These are phyloP conservation scores for Xylaria sp. DNA, from an alignment of 495 filamentous ascomycete genomes.

Conservation along the genomic window DNA sequence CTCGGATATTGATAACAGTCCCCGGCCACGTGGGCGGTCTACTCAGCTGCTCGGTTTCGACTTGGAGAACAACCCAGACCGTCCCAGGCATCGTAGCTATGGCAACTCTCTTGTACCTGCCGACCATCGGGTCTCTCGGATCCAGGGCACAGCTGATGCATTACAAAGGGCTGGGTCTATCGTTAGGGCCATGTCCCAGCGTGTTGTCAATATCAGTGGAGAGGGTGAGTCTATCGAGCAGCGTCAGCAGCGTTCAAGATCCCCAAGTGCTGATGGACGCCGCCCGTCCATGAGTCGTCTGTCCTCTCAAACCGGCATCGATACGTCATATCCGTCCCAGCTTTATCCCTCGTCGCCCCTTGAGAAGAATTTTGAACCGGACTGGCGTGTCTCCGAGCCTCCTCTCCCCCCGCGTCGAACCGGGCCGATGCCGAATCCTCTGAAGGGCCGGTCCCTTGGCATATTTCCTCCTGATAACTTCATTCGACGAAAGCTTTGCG, in stretches of 20 bases:
- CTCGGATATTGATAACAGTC: conserved; percentile 53
- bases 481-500: conserved; percentile 77
- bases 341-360: conserved; percentile 49
- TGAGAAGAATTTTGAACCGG: conserved; percentile 53
- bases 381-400: conserved; percentile 38
- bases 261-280: conserved; percentile 51
- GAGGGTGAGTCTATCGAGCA: conserved; percentile 79
- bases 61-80: conserved; percentile 58
- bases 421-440: conserved; percentile 71
- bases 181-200: conserved; percentile 95
- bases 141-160: conserved; percentile 65
- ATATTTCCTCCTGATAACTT: conserved; percentile 80
- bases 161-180: conserved; percentile 85
- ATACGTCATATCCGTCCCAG: conserved; percentile 56
- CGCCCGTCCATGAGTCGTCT: conserved; percentile 39
- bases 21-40: conserved; percentile 48
- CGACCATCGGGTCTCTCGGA: conserved; percentile 61
- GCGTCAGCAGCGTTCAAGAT: conserved; percentile 67
- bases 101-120: conserved; percentile 55
- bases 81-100: conserved; percentile 53
- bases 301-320: conserved; percentile 60
- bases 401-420: conserved; percentile 45
- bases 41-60: conserved; percentile 55
- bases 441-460: conserved; percentile 85
- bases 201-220: conserved; percentile 96